Evolutionary conservation across 768 basidiomycete species (phyloP).

Genomic region (Macrolepiota albuminosa): DNA sequence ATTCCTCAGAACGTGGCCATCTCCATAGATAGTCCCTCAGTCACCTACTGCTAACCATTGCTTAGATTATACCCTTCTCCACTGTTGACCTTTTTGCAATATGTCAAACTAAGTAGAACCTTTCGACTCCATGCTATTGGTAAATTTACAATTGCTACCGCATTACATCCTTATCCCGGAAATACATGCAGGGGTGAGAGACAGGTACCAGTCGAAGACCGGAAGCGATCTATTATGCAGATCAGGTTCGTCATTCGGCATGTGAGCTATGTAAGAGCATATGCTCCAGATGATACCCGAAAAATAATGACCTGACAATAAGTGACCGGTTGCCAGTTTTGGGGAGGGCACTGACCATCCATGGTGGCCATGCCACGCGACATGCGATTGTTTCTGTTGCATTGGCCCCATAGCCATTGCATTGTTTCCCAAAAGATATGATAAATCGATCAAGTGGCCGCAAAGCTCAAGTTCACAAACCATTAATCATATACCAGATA

Average conservation of each 20-base stretch:
- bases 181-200: neutral
- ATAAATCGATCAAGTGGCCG: neutral
- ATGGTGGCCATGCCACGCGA: neutral
- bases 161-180: neutral
- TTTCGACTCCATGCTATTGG: neutral
- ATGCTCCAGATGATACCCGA: conserved; percentile 11
- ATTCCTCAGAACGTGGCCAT: conserved; percentile 61
- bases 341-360: neutral
- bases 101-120: neutral
- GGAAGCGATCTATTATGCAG: conserved; percentile 13
- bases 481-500: neutral
- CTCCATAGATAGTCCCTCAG: conserved; percentile 46
- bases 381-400: neutral
- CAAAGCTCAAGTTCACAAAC: neutral
- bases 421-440: conserved; percentile 4
- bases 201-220: conserved; percentile 4
- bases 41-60: neutral
- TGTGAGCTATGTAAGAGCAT: conserved; percentile 4
- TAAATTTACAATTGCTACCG: neutral
- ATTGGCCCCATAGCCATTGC: conserved; percentile 7
- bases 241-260: conserved; percentile 22
- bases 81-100: neutral
- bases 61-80: conserved; percentile 16
- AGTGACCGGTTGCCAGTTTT: conserved; percentile 4
- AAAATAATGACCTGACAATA: neutral